phyloP scores from a whole-genome alignment of 805 yeast species.

The Torulaspora delbrueckii region DNA sequence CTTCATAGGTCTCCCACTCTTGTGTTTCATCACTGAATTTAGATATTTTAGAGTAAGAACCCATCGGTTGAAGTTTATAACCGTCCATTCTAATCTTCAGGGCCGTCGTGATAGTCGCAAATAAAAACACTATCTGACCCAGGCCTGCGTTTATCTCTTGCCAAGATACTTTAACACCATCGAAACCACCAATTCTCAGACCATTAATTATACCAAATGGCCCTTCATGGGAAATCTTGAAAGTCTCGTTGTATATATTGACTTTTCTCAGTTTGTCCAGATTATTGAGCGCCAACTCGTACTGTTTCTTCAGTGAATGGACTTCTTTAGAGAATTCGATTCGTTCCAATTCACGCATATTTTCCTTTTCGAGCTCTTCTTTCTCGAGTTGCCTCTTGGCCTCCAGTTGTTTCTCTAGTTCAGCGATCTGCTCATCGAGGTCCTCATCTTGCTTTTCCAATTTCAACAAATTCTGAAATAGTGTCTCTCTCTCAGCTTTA shows the following conservation, averaged over 20 bases:
- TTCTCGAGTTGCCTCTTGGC: conserved; percentile 46
- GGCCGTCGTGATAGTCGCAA: conserved; percentile 58
- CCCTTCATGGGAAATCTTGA: conserved; percentile 78
- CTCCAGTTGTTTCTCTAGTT: conserved; percentile 46
- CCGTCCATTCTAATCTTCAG: conserved; percentile 51
- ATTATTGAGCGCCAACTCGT: conserved; percentile 57
- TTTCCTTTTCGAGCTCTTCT: conserved; percentile 44
- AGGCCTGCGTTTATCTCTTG: conserved; percentile 86
- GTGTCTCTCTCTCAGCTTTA: conserved; percentile 24
- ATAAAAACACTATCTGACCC: conserved; percentile 72
- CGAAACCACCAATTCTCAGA: conserved; percentile 67
- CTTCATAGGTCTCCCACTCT: conserved; percentile 48
- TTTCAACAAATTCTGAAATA: conserved; percentile 21
- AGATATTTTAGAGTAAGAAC: conserved; percentile 71
- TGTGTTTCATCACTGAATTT: conserved; percentile 37
- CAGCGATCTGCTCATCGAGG: conserved; percentile 41
- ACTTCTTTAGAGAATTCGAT: conserved; percentile 48
- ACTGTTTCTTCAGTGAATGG: conserved; percentile 57
- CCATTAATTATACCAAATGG: conserved; percentile 86
- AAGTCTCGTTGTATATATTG: conserved; percentile 79
- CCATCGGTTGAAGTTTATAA: conserved; percentile 73
- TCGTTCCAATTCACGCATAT: conserved; percentile 52
- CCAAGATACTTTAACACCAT: conserved; percentile 68
- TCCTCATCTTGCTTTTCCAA: conserved; percentile 38
- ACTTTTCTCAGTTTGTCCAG: conserved; percentile 66